A percentile compares a stretch with the other conserved stretches of the same genome.
Evolutionary conservation across 1,284 basidiomycete genomes (phyloP).

Genomic region (Caloboletus firmus): DNA sequence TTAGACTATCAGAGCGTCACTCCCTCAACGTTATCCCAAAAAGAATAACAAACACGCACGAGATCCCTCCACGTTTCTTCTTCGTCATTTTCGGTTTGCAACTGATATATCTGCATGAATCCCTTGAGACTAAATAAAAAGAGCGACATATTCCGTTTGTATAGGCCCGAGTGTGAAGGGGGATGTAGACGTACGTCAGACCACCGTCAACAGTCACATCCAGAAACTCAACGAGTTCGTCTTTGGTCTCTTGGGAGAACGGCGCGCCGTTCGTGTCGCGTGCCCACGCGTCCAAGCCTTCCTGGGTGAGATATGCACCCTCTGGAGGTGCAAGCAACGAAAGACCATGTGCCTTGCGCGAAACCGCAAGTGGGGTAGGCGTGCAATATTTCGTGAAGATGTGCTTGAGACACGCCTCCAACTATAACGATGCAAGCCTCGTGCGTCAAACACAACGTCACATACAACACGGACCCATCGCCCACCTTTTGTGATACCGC

Average conservation of each 20-base stretch:
- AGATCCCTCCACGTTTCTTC: conserved; percentile 81
- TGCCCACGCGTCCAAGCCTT: conserved; percentile 72
- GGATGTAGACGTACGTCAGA: conserved; percentile 57
- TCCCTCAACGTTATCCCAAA: neutral
- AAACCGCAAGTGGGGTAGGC: conserved; percentile 38
- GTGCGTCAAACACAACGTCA: neutral
- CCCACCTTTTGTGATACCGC: conserved; percentile 61
- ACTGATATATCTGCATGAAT: conserved; percentile 75
- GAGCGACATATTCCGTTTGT: conserved; percentile 2
- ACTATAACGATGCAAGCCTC: conserved; percentile 36
- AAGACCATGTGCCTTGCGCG: conserved; percentile 10
- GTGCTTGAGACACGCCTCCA: conserved; percentile 63
- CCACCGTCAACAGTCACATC: conserved; percentile 71
- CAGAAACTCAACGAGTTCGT: conserved; percentile 71
- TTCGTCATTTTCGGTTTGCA: conserved; percentile 79
- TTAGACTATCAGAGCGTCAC: conserved; percentile 47
- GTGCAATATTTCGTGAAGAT: conserved; percentile 75
- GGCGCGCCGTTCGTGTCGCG: conserved; percentile 73
- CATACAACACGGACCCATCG: neutral
- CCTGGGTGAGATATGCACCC: conserved; percentile 54
- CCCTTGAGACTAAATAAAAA: conserved; percentile 58
- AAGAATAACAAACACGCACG: conserved; percentile 40
- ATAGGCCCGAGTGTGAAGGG: neutral
- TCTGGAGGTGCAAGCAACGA: conserved; percentile 50
- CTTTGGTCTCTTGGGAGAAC: conserved; percentile 71